Percentiles rank a stretch among this genome's conserved stretches.
Conservation (phyloP, 441 rosid genomes). For the Populus hybrid region DNA sequence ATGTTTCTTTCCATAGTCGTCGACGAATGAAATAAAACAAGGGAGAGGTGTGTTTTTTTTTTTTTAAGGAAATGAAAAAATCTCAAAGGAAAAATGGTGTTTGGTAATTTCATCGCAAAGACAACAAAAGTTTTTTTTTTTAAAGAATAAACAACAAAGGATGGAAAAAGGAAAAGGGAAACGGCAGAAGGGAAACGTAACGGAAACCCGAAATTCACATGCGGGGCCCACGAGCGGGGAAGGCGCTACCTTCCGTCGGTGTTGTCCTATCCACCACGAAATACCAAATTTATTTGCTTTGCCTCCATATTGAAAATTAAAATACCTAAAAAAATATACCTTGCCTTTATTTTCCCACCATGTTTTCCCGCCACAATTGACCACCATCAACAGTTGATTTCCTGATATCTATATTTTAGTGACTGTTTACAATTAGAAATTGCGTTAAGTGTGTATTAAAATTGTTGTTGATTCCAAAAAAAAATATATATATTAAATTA, state of each 20-base stretch:
- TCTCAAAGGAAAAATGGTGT: neutral
- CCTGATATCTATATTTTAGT: neutral
- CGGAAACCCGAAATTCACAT: slow-evolving; percentile 18
- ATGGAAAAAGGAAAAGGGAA: neutral
- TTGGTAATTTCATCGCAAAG: no score
- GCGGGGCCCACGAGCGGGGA: slow-evolving; percentile 26
- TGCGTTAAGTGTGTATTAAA: no score
- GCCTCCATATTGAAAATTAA: neutral
- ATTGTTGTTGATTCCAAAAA: no score
- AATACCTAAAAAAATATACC: neutral
- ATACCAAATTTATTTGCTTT: neutral
- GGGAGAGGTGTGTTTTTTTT: no score
- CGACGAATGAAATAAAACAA: no score
- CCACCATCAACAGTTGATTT: slow-evolving; percentile 20
- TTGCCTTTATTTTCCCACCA: slow-evolving; percentile 23
- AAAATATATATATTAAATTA: no score
- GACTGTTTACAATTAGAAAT: neutral
- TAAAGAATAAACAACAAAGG: neutral
- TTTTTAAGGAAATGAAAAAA: neutral
- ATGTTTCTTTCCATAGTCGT: no score
- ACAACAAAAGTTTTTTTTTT: no score
- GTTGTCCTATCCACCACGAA: slow-evolving; percentile 37
- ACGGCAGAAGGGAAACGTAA: slow-evolving; percentile 19
- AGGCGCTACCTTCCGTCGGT: slow-evolving; percentile 40
- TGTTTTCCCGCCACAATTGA: slow-evolving; percentile 45